Evolutionary conservation across 2,329 filamentous ascomycete species (phyloP).

Genomic region (Lasiodiplodia citricola): DNA sequence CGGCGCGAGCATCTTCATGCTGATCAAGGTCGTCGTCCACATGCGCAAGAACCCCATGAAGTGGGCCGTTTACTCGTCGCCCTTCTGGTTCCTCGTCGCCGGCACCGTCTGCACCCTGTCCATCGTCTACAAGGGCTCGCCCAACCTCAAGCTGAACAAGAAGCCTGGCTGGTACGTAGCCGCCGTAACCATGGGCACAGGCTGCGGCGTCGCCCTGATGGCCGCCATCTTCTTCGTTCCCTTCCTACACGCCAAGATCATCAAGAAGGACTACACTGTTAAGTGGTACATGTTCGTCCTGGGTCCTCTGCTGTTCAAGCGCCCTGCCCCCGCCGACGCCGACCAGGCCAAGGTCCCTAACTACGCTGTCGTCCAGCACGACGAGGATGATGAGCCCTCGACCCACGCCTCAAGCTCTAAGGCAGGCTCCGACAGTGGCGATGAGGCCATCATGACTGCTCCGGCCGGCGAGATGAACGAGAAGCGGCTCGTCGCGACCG

Average conservation of each 20-base stretch:
- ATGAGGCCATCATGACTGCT: neutral
- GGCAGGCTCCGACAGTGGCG: constrained; percentile 34
- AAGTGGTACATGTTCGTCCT: constrained; percentile 66
- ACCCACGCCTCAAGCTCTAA: constrained; percentile 42
- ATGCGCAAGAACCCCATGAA: constrained; percentile 72
- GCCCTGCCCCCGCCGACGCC: constrained; percentile 59
- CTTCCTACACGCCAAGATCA: constrained; percentile 68
- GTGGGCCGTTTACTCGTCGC: constrained; percentile 75
- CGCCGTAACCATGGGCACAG: constrained; percentile 68
- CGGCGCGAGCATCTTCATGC: constrained; percentile 70
- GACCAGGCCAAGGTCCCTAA: constrained; percentile 68
- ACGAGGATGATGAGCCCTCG: constrained; percentile 53
- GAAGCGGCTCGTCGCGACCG: constrained; percentile 50
- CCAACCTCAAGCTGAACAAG: constrained; percentile 67
- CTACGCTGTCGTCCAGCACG: constrained; percentile 77
- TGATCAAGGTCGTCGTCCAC: constrained; percentile 75
- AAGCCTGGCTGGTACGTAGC: constrained; percentile 72
- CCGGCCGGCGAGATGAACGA: constrained; percentile 33
- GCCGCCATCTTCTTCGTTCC: constrained; percentile 76
- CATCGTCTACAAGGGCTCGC: constrained; percentile 82
- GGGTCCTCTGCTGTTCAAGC: constrained; percentile 64
- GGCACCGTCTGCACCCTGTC: constrained; percentile 76
- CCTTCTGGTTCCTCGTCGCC: constrained; percentile 78
- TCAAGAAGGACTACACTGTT: constrained; percentile 71
- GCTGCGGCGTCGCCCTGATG: constrained; percentile 63